Conservation (phyloP, 352 stramenopile species). For the Phytophthora palmivora region DNA sequence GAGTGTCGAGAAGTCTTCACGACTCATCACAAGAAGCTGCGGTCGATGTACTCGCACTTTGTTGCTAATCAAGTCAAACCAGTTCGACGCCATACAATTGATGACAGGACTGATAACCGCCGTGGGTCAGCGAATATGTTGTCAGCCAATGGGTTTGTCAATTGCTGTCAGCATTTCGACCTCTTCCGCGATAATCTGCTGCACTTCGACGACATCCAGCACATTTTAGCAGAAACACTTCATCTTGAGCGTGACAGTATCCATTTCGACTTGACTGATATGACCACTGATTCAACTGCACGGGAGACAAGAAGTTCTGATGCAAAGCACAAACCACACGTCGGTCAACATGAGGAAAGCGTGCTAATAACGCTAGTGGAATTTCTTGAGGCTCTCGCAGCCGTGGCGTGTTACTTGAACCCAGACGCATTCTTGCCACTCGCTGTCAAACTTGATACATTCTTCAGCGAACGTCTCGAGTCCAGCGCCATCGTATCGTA, state of each 20-base stretch:
- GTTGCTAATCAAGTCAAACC: constrained; percentile 20
- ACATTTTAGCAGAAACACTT: constrained; percentile 65
- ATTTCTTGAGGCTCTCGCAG: constrained; percentile 64
- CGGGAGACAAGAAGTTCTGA: not conserved
- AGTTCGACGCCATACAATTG: constrained; percentile 3
- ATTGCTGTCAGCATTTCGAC: constrained; percentile 57
- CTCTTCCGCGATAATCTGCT: constrained; percentile 66
- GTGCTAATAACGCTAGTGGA: constrained; percentile 66
- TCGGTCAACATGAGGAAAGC: constrained; percentile 19
- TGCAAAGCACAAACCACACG: constrained; percentile 11
- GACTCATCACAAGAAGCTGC: constrained; percentile 56
- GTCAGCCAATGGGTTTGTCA: constrained; percentile 54
- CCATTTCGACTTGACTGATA: constrained; percentile 33
- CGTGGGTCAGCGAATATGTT: constrained; percentile 43
- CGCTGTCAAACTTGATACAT: constrained; percentile 61
- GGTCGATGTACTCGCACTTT: constrained; percentile 55
- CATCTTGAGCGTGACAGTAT: constrained; percentile 69
- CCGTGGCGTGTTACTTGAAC: constrained; percentile 66
- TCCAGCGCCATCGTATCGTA: constrained; percentile 21
- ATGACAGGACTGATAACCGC: constrained; percentile 17
- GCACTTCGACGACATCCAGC: constrained; percentile 68
- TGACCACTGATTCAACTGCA: not conserved
- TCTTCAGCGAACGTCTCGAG: constrained; percentile 51
- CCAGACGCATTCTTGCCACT: constrained; percentile 69
- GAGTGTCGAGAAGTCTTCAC: constrained; percentile 62